A percentile compares a stretch with the other conserved stretches of the same genome.
These are phyloP conservation scores for Mucor racemosus DNA, from an alignment of 371 early-diverging fungal genomes.

Conservation along the genomic window DNA sequence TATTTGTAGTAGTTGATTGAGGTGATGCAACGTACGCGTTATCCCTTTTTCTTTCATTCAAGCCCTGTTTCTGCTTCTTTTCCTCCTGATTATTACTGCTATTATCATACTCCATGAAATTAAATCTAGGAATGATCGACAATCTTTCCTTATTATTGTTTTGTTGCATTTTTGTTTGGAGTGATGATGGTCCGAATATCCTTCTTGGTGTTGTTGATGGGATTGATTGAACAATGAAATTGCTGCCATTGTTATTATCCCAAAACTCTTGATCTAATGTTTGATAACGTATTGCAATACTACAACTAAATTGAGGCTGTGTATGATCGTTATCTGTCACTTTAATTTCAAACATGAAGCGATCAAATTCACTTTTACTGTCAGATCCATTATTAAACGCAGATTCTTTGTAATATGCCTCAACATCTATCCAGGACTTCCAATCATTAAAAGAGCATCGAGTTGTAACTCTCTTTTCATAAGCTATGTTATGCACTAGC, in stretches of 20 bases:
- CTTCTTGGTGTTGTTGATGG: not conserved
- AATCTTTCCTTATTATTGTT: not conserved
- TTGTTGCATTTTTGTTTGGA: not conserved
- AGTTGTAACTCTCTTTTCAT: conserved; percentile 25
- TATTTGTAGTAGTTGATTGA: not conserved
- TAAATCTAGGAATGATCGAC: not conserved
- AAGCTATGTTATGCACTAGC: conserved; percentile 35
- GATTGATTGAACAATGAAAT: conserved; percentile 32
- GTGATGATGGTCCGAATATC: not conserved
- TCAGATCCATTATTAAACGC: conserved; percentile 12
- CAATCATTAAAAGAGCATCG: conserved; percentile 31
- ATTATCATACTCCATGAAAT: not conserved
- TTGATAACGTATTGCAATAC: conserved; percentile 64
- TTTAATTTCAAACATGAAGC: conserved; percentile 23
- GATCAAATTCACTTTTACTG: conserved; percentile 21
- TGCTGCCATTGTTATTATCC: conserved; percentile 72
- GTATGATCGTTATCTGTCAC: not conserved
- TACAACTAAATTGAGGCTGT: not conserved
- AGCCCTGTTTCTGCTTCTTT: not conserved
- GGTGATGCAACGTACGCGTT: not conserved
- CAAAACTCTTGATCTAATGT: conserved; percentile 66
- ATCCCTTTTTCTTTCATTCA: not conserved
- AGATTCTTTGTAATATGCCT: conserved; percentile 51
- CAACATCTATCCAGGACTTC: conserved; percentile 33
- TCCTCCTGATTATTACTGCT: not conserved